Base-by-base conservation (phyloP, 2,329 filamentous ascomycete species). In the Trichoderma sp. region DNA sequence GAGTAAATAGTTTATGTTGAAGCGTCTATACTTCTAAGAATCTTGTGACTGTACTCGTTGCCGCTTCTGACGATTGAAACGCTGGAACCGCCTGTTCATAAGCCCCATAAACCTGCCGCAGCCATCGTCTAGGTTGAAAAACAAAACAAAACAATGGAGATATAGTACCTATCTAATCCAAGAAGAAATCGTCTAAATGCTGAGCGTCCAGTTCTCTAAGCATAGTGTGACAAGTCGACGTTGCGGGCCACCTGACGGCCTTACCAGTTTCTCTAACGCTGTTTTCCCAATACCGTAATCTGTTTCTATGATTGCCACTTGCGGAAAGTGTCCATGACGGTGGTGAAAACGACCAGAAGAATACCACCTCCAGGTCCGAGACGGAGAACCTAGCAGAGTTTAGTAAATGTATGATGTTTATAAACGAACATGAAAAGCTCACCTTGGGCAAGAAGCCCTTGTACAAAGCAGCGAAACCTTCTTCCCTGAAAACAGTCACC, bases 381-480 rank as follows among this genome's bases (percentile, higher is more conserved):
- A 84, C 82, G 81, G 59, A 83, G 79, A n/a, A 84, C 81, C 81
- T 82, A 15, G 58, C 20, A 6, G 53, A 70, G 28, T 76, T 65
- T 73, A 71, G 30, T 36, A 59, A 8, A 32, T 58, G 28, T 9
- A 7, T 3, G 15, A 28, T 4, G 6, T n/a, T 8, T 4, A 53
- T n/a, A 11, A n/a, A 20, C 3, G 32, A n/a, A 11, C 12, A 39
- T 26, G 17, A 28, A 47, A 28, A 4, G 13, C 83, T 93, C 86
- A 98, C 96, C 89, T 99, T 99, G 76, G 96, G 96, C 74, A 96
- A 79, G 88, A 99, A 99, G 17, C 96, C 96, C 88, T 98, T 99
- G 88, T 99, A 99, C 73, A 99, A 86, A 50, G 96, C 96, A 62
- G 83, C 84, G 80, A 97, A 95, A 6, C 96, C 96, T 83, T 99